Evolutionary conservation across 1,284 basidiomycete species (phyloP), one percentile per base, ranked within the genome.

Genomic region (Austroboletus niveus): DNA sequence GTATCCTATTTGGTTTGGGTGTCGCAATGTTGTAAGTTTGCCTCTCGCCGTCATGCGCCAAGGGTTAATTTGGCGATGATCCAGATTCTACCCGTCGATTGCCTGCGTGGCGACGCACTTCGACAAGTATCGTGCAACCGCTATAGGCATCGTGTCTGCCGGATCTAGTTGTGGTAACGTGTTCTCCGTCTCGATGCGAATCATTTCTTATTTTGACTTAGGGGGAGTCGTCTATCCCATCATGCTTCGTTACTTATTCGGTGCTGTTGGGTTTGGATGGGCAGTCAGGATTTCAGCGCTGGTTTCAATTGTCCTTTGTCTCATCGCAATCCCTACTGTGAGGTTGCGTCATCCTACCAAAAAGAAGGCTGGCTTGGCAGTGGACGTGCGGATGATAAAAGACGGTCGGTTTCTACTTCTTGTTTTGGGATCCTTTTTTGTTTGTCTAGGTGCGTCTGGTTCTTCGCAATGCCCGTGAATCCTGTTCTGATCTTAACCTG

Each of bases 161-260:
- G 79, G 82, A 40, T 78, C 82, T 47, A 76, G 81, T 51, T 57
- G 78, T 51, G 81, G 81, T 82, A 59, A 55, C 66, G 61, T 50
- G 5, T 42, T 50, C 42, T 49, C 48, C 48, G 45, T 48, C 57
- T 35, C 32, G 2, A 15, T 62, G 60, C 43, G 53, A 49, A 63
- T 62, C 47, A 42, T 44, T 54, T 53, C 56, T 61, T 14, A 54
- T 52, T 29, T 39, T 41, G 24, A 42, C 38, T 51, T 61, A 78
- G 85, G 85, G 24, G 86, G 86, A 8, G 80, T 87, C 4, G 69
- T 86, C 9, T 87, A 80, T 57, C 84, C 86, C 0, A 79, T 88
- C 51, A 73, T 86, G 69, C 73, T 87, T 27, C 79, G 80, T 54
- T 71, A 70, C 24, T 75, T 87, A 12, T 85, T 87, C 60, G 56